Evolutionary conservation across 2,329 filamentous ascomycete genomes (phyloP), one percentile per base, ranked within the genome.

Genomic region (Trichoderma harzianum): DNA sequence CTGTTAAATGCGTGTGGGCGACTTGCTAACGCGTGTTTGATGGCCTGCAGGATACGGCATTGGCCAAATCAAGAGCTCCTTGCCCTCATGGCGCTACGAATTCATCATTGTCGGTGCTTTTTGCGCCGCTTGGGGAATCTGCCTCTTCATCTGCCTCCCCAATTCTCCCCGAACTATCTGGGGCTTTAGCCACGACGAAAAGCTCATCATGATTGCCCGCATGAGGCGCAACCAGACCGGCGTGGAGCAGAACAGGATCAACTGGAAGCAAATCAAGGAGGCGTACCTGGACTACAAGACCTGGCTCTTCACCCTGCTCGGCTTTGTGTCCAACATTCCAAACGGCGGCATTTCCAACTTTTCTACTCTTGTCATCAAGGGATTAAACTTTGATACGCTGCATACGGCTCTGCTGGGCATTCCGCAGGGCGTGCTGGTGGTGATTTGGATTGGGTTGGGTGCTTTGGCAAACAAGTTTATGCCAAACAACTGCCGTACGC

Each of bases 81-180:
- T 92, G 24, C 83, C 86, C 0, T 87, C 86, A 0, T 92, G 90
- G 90, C 88, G 88, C 76, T 92, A 90, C 74, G 89, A 92, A 69
- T 92, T 92, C 76, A 79, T 93, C 18, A 86, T 92, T n/a, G 89
- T 89, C 5, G 84, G 84, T 8, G 83, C 87, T 1, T 82, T 91
- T 12, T 91, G 88, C 72, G 83, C 86, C 18, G 72, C 83, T 14
- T 92, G 89, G 86, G 90, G 87, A 2, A 83, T 91, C 8, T 79
- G 88, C 12, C 86, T 91, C 76, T 82, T 86, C 55, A 77, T 89
- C 21, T 80, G 89, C 53, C 83, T 91, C 2, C 88, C 89, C 2
- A 88, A 90, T 76, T 86, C 85, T 0, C 89, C 88, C 0, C 82
- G 87, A 24, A 88, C 85, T 1, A 86, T 86, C 16, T 83, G 83